Conservation (phyloP, 257 asterid genomes). For the Penstemon barbatus region DNA sequence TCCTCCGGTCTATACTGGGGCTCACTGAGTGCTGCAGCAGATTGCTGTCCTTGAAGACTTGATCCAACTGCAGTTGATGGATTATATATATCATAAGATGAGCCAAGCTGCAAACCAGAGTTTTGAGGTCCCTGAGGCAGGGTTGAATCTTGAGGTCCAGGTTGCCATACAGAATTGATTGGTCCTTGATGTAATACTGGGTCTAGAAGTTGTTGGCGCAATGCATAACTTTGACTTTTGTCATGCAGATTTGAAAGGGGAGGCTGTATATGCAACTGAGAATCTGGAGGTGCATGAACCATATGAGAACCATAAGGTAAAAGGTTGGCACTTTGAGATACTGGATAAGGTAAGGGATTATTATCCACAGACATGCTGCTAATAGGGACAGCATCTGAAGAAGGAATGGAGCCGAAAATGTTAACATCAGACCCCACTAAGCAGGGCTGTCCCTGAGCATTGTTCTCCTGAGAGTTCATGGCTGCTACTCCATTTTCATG, state of each 20-base stretch:
- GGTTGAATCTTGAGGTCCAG: constrained; percentile 36
- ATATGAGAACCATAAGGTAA: constrained; percentile 36
- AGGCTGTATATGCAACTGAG: constrained; percentile 30
- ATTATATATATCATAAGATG: constrained; percentile 36
- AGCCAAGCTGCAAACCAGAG: constrained; percentile 39
- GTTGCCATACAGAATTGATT: constrained; percentile 38
- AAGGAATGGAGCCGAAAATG: constrained; percentile 35
- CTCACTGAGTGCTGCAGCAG: constrained; percentile 36
- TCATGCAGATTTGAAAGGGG: constrained; percentile 28
- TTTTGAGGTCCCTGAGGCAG: constrained; percentile 33
- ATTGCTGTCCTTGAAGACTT: constrained; percentile 33
- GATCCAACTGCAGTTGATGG: constrained; percentile 38
- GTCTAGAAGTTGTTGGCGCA: constrained; percentile 34
- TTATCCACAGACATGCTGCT: constrained; percentile 18
- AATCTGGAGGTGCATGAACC: constrained; percentile 28
- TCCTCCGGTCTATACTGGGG: constrained; percentile 36
- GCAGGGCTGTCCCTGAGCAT: constrained; percentile 30
- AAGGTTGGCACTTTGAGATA: constrained; percentile 33
- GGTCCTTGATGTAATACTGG: constrained; percentile 27
- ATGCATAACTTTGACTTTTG: constrained; percentile 28
- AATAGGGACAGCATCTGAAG: constrained; percentile 33
- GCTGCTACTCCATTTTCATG: constrained; percentile 31
- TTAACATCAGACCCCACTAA: constrained; percentile 37
- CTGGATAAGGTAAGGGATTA: constrained; percentile 33
- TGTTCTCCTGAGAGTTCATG: constrained; percentile 29